phyloP scores from a whole-genome alignment of 148 eudicot genomes.

The Camellia granthamiana region DNA sequence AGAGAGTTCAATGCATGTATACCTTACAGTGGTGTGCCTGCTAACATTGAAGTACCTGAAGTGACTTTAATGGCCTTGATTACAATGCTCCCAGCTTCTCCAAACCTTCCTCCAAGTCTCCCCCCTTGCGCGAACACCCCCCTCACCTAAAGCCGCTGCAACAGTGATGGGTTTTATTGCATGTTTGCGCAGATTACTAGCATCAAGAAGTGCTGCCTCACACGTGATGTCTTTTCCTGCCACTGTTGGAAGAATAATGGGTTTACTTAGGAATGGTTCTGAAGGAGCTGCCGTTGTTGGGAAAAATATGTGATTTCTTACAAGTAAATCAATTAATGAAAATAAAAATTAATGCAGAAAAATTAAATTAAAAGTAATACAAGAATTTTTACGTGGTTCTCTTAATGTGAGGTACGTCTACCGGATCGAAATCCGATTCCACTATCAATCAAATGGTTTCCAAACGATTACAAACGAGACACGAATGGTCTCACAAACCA shows the following conservation, averaged over 20 bases:
- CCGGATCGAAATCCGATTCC: too few species aligned
- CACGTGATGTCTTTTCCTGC: conserved; percentile 98
- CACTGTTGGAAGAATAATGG: conserved; percentile 98
- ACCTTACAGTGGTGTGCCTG: conserved; percentile 84
- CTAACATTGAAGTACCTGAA: conserved; percentile 85
- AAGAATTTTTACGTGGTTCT: too few species aligned
- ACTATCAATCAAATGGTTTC: too few species aligned
- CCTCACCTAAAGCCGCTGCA: conserved; percentile 99
- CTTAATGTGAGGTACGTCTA: too few species aligned
- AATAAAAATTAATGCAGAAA: too few species aligned
- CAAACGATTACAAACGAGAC: too few species aligned
- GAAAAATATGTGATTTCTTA: too few species aligned
- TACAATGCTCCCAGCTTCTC: conserved; percentile 91
- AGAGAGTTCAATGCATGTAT: conserved; percentile 96
- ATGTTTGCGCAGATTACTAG: conserved; percentile 80
- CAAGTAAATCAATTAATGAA: too few species aligned
- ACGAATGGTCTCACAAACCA: too few species aligned
- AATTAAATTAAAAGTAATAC: too few species aligned
- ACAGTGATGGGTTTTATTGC: conserved; percentile 86
- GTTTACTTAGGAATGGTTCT: conserved; percentile 94
- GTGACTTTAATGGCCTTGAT: conserved; percentile 97
- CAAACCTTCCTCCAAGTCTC: conserved; percentile 85
- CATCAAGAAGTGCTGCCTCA: conserved; percentile 93
- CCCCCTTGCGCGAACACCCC: conserved; percentile 92
- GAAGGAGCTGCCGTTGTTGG: too few species aligned